These are phyloP conservation scores for Cruciata laevipes DNA, from an alignment of 257 asterid genomes.

Conservation along the genomic window DNA sequence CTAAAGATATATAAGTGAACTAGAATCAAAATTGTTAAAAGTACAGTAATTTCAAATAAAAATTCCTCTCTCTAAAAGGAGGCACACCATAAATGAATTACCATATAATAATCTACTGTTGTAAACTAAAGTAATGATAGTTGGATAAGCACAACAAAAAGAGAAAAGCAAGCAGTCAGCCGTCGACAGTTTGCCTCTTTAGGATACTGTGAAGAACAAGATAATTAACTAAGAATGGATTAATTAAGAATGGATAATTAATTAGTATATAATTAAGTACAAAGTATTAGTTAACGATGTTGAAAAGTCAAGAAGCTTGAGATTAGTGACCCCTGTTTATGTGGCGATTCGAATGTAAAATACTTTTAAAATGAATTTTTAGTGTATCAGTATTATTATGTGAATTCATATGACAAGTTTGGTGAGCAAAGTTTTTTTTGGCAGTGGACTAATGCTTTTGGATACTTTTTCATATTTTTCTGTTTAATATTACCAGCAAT, in stretches of 20 bases:
- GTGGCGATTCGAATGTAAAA: slow-evolving; percentile 27
- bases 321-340: background rate
- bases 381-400: too few relatives aligned
- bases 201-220: background rate
- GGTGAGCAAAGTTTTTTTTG: background rate
- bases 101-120: background rate
- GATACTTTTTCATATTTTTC: slow-evolving; percentile 6
- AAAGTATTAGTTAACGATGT: background rate
- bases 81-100: background rate
- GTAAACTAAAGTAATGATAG: background rate
- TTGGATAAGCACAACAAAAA: slow-evolving; percentile 17
- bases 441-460: slow-evolving; percentile 6
- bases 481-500: slow-evolving; percentile 6
- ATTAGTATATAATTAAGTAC: too few relatives aligned
- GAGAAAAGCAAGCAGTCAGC: background rate
- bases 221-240: background rate
- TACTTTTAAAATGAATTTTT: background rate
- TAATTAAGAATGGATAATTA: too few relatives aligned
- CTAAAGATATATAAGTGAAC: too few relatives aligned
- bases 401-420: slow-evolving; percentile 4
- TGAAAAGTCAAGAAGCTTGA: slow-evolving; percentile 7
- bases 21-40: too few relatives aligned
- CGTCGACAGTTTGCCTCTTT: background rate
- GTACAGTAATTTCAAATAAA: too few relatives aligned
- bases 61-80: too few relatives aligned